These are phyloP conservation scores for Alternaria arbusti DNA, from an alignment of 2,329 filamentous ascomycete genomes.

Conservation along the genomic window DNA sequence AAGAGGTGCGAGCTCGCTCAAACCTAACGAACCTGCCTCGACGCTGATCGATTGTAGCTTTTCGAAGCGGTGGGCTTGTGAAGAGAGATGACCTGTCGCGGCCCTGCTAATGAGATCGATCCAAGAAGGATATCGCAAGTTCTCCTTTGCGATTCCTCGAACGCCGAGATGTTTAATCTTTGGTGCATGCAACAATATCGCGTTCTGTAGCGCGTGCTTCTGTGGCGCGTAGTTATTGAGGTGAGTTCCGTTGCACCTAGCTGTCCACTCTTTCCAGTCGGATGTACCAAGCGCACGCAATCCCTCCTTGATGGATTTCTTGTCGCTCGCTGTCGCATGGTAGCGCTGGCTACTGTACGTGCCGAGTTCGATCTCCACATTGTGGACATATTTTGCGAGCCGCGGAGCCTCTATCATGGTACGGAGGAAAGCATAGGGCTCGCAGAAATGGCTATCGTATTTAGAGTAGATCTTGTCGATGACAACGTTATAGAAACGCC, in stretches of 20 bases:
- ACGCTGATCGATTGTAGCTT: constrained; percentile 24
- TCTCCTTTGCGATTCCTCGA: not conserved
- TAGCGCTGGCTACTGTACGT: constrained; percentile 13
- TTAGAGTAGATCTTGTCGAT: constrained; percentile 24
- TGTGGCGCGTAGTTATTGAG: constrained; percentile 11
- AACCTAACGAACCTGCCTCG: constrained; percentile 7
- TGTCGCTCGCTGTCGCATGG: constrained; percentile 29
- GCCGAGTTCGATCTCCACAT: constrained; percentile 22
- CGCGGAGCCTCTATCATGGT: constrained; percentile 26
- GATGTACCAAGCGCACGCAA: constrained; percentile 25
- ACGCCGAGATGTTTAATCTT: constrained; percentile 21
- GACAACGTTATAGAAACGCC: constrained; percentile 30
- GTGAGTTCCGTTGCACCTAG: constrained; percentile 22
- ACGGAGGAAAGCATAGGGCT: constrained; percentile 39
- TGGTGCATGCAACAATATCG: constrained; percentile 32
- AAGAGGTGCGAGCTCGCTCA: constrained; percentile 27
- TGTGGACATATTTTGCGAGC: constrained; percentile 23
- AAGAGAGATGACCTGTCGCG: constrained; percentile 12
- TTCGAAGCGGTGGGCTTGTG: constrained; percentile 26
- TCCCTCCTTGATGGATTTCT: constrained; percentile 35
- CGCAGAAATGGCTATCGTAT: constrained; percentile 30
- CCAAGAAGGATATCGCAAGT: constrained; percentile 24
- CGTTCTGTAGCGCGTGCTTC: constrained; percentile 23
- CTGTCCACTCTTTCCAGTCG: constrained; percentile 36
- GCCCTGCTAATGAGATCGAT: constrained; percentile 26